Percentiles rank a stretch among this genome's conserved stretches.
phyloP scores from a whole-genome alignment of 2,329 filamentous ascomycete species.

The Zopfia rhizophila region DNA sequence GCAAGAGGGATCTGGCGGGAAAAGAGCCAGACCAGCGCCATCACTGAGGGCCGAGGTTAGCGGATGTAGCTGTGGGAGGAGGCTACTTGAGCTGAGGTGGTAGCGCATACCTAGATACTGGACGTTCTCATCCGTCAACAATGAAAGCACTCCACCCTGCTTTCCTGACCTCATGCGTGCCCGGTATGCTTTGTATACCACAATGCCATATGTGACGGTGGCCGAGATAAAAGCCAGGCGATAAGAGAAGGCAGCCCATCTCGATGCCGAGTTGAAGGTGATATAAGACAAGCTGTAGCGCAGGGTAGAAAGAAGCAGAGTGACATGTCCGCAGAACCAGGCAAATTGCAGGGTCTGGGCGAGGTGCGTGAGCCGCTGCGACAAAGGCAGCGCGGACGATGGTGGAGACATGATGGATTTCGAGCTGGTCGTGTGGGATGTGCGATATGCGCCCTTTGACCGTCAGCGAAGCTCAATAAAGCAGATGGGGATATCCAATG shows the following conservation, averaged over 20 bases:
- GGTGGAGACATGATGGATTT: constrained; percentile 73
- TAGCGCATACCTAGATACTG: constrained; percentile 86
- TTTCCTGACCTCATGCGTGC: constrained; percentile 81
- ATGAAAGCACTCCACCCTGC: constrained; percentile 70
- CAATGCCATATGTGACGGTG: constrained; percentile 93
- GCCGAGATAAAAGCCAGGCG: constrained; percentile 90
- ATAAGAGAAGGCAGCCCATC: constrained; percentile 84
- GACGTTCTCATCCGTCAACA: constrained; percentile 92
- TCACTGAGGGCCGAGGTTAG: constrained; percentile 65
- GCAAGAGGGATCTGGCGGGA: constrained; percentile 89
- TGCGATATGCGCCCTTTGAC: constrained; percentile 31
- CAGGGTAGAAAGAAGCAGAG: constrained; percentile 81
- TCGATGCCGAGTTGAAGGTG: constrained; percentile 84
- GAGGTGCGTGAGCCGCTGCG: constrained; percentile 78
- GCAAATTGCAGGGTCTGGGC: constrained; percentile 93
- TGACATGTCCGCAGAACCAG: constrained; percentile 78
- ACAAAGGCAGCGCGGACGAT: constrained; percentile 73
- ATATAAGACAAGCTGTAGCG: constrained; percentile 89
- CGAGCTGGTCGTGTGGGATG: constrained; percentile 39
- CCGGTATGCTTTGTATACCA: constrained; percentile 97
- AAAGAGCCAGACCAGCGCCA: constrained; percentile 96
- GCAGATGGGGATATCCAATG: constrained; percentile 25
- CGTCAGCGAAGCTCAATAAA: constrained; percentile 38
- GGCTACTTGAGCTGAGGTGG: constrained; percentile 16
- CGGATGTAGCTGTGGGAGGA: constrained; percentile 10